Evolutionary conservation across 2,329 filamentous ascomycete genomes (phyloP), one percentile per base, ranked within the genome.

Genomic region (Aspergillus tamarii): DNA sequence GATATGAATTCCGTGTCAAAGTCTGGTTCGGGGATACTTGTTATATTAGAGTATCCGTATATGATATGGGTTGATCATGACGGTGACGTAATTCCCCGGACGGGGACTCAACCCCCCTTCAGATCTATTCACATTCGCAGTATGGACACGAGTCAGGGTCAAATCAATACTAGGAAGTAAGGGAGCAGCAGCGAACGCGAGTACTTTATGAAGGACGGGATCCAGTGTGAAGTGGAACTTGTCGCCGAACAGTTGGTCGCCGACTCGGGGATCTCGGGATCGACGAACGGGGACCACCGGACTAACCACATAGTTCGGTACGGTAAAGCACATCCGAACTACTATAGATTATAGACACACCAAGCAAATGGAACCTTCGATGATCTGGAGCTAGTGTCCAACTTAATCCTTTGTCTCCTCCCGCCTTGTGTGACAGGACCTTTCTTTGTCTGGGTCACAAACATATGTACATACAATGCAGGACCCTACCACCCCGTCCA

Each of bases 211-310:
- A 54, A 54, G 52, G 21, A 55, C 34, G 52, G 52, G 32, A 21
- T 39, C n/a, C n/a, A 39, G 21, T n/a, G 30, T 36, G 32, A 52
- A 52, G 48, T 52, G 48, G 48, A 52, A 48, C 45, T 52, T n/a
- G 46, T 50, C 46, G 46, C 46, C 46, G 46, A 54, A 21, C 32
- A n/a, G 39, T 48, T 68, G 67, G 67, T 69, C 67, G 59, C 67
- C 67, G 67, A 69, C 14, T 67, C 67, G 67, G 67, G 65, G 64
- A 64, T 66, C 67, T 66, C 62, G 65, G 64, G 60, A 62, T 62
- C 57, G 58, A 55, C 52, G n/a, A 55, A 57, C 54, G 62, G 59
- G 62, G 53, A 61, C 57, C 59, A 61, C 30, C 46, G 39, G 30
- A 55, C 34, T 53, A 19, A n/a, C 19, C 28, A 5, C 19, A 53